Conservation (phyloP, 495 filamentous ascomycete genomes). For the Trichoderma asperelloides region DNA sequence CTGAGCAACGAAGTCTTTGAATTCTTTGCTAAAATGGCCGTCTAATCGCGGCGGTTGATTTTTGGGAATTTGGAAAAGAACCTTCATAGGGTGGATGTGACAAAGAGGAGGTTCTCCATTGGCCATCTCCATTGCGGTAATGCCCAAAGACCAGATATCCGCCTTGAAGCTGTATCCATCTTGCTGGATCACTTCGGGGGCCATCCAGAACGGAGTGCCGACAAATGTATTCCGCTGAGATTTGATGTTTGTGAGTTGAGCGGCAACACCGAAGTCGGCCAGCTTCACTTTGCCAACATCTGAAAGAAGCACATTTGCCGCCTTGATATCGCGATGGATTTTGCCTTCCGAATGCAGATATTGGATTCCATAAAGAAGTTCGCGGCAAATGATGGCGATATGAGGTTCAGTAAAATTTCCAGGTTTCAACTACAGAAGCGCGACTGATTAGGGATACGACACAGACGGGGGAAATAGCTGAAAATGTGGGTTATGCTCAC, state of each 20-base stretch:
- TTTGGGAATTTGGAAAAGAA: slow-evolving; percentile 95
- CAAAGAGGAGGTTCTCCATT: slow-evolving; percentile 90
- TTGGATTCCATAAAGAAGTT: slow-evolving; percentile 81
- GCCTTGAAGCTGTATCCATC: slow-evolving; percentile 95
- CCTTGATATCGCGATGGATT: slow-evolving; percentile 96
- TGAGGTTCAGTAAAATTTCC: slow-evolving; percentile 82
- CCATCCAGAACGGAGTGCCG: slow-evolving; percentile 99
- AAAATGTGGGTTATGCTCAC: slow-evolving; percentile 33
- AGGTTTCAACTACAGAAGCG: slow-evolving; percentile 67
- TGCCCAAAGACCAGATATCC: slow-evolving; percentile 95
- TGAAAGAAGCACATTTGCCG: slow-evolving; percentile 82
- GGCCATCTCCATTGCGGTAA: slow-evolving; percentile 90
- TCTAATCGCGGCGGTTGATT: slow-evolving; percentile 77
- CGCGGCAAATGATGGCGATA: slow-evolving; percentile 88
- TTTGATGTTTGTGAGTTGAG: slow-evolving; percentile 94
- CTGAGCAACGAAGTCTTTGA: slow-evolving; percentile 85
- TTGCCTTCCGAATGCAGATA: slow-evolving; percentile 94
- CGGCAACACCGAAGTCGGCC: slow-evolving; percentile 95
- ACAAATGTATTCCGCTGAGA: slow-evolving; percentile 97
- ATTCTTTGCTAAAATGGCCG: slow-evolving; percentile 78
- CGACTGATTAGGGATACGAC: slow-evolving; percentile 10
- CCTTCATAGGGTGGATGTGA: slow-evolving; percentile 93
- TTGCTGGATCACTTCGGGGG: slow-evolving; percentile 96
- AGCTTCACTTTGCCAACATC: slow-evolving; percentile 90
- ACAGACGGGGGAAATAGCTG: neutral